Conservation (phyloP, 129 eudicot species). For the Logfia minima region DNA sequence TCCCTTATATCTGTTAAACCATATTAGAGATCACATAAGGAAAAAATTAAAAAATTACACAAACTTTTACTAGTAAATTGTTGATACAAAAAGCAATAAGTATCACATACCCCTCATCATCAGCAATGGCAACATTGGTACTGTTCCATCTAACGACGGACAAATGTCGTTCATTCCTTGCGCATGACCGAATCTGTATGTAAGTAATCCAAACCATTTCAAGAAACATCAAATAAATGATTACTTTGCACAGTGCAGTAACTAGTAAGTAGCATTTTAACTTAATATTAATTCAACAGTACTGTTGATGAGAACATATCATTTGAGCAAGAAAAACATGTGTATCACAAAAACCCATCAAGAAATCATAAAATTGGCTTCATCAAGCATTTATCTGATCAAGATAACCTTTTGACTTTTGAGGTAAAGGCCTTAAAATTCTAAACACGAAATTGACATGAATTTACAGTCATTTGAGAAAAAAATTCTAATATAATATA, state of each 20-base stretch:
- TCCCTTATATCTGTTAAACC: slow-evolving; percentile 60
- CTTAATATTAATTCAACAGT: neutral
- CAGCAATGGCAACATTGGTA: slow-evolving; percentile 43
- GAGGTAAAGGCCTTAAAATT: neutral
- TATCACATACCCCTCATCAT: slow-evolving; percentile 46
- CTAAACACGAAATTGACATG: neutral
- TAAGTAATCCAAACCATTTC: neutral
- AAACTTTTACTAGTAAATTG: neutral
- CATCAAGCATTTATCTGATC: neutral
- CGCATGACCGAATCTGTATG: slow-evolving; percentile 26
- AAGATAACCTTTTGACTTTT: slow-evolving; percentile 1
- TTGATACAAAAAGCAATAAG: neutral
- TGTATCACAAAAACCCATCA: neutral
- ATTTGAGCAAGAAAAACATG: neutral
- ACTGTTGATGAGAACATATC: neutral
- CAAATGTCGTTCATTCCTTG: slow-evolving; percentile 28
- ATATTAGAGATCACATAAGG: slow-evolving; percentile 11
- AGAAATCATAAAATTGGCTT: neutral
- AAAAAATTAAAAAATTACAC: neutral
- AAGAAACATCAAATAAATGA: neutral
- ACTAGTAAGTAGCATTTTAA: neutral
- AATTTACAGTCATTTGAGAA: neutral
- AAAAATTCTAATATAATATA: neutral
- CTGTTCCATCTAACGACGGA: slow-evolving; percentile 37
- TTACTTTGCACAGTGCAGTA: neutral